Conservation (phyloP, 2,329 filamentous ascomycete species). For the Fusarium sp. region DNA sequence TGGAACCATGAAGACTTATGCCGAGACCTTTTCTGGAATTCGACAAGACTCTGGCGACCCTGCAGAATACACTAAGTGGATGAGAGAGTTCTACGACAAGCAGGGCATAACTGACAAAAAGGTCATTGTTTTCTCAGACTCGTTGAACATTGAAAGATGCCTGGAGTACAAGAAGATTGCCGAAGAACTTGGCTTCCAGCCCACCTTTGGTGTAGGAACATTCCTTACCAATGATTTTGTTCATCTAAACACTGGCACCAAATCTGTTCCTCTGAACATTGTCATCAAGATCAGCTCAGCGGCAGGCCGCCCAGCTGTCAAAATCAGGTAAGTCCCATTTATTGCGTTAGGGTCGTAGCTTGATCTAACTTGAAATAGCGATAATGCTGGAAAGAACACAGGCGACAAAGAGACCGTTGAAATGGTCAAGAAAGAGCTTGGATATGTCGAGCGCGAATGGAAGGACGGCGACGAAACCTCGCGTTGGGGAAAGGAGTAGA, state of each 20-base stretch:
- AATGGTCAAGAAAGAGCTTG: conserved; percentile 85
- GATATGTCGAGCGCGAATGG: conserved; percentile 90
- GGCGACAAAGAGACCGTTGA: conserved; percentile 83
- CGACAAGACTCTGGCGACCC: conserved; percentile 94
- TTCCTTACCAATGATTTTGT: conserved; percentile 95
- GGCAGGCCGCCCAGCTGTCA: conserved; percentile 83
- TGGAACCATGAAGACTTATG: conserved; percentile 73
- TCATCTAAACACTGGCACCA: conserved; percentile 77
- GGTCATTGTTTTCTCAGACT: conserved; percentile 94
- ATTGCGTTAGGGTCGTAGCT: accelerated
- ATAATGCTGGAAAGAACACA: conserved; percentile 94
- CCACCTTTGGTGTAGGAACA: conserved; percentile 94
- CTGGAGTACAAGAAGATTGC: conserved; percentile 89
- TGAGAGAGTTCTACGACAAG: conserved; percentile 83
- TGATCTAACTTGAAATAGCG: conserved; percentile 56
- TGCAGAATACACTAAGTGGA: conserved; percentile 79
- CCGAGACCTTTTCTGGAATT: conserved; percentile 84
- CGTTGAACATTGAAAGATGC: conserved; percentile 89
- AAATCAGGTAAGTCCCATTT: conserved; percentile 72
- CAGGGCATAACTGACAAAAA: conserved; percentile 84
- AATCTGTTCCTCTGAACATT: conserved; percentile 93
- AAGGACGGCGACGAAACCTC: conserved; percentile 84
- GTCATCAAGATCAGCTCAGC: conserved; percentile 97
- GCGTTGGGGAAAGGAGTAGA: conserved; percentile 74
- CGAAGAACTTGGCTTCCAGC: conserved; percentile 82